Base-by-base conservation (phyloP, 345 rosid species). In the Moringa oleifera region DNA sequence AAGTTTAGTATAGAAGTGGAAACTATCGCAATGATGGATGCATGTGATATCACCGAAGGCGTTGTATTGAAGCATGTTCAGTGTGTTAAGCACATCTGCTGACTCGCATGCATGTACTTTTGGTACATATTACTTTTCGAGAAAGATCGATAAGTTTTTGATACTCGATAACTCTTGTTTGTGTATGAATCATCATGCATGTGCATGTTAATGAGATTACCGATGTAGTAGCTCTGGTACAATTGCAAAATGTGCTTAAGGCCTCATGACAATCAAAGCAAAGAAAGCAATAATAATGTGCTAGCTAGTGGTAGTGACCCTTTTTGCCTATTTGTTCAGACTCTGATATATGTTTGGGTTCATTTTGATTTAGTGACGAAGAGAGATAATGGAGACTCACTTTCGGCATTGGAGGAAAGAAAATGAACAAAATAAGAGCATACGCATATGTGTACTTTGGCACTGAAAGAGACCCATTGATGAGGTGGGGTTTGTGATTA, bases 321-420 rank as follows among this genome's bases (percentile, higher is more conserved):
- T 11, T 11, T 33, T 11, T 33, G 11, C 5, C 11, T 33, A 33
- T 33, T 4, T 33, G 11, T 33, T 4, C 11, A 33, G 5, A 33
- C 11, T 4, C 11, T 4, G 5, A 33, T 33, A 33, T 33, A 33
- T 33, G 11, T 33, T 4, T 41, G 9, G 12, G 17, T 41, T 41
- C 47, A 41, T 41, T 1, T 20, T 51, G 22, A 13, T 51, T 51
- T 20, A 59, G 18, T 6, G 25, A 46, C 53, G 18, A 50, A 18
- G 17, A 47, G 25, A 0, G 17, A 18, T 37, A 37, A 41, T 37
- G 51, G 52, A 20, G 12, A 23, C 15, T 59, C 10, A 28, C 62
- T 65, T 65, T 57, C 56, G 68, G 62, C 68, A 20, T 56, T 16
- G 31, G 18, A 46, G 55, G 57, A 55, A 41, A 54, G 60, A 41